A percentile compares a stretch with the other conserved stretches of the same genome.
phyloP scores from a whole-genome alignment of 1,139 yeast species.

The Scheffersomyces parashehatae region DNA sequence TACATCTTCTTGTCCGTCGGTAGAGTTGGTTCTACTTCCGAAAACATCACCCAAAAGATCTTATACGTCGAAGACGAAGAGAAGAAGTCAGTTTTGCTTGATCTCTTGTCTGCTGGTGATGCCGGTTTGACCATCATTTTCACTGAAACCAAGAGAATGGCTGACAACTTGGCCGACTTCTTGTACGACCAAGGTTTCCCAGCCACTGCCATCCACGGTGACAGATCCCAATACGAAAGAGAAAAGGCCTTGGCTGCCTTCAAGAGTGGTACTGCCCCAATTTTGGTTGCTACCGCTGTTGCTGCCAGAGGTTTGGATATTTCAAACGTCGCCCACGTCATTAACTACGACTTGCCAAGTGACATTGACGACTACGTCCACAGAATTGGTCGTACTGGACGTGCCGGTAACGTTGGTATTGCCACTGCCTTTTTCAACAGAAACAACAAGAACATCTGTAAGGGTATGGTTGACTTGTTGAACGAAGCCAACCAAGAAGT shows the following conservation, averaged over 20 bases:
- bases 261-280: slow-evolving; percentile 84
- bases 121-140: slow-evolving; percentile 89
- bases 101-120: slow-evolving; percentile 75
- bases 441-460: slow-evolving; percentile 85
- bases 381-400: slow-evolving; percentile 99
- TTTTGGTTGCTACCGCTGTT: slow-evolving; percentile 96
- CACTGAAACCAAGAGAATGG: slow-evolving; percentile 98
- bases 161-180: slow-evolving; percentile 92
- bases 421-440: slow-evolving; percentile 99
- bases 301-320: slow-evolving; percentile 99
- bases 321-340: slow-evolving; percentile 97
- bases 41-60: slow-evolving; percentile 93
- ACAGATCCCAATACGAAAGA: slow-evolving; percentile 96
- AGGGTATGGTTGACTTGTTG: slow-evolving; percentile 84
- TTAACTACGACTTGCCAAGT: slow-evolving; percentile 94
- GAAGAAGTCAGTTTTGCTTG: slow-evolving; percentile 88
- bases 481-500: slow-evolving; percentile 97
- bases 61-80: slow-evolving; percentile 94
- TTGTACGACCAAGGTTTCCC: slow-evolving; percentile 87
- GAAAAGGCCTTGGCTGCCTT: slow-evolving; percentile 93
- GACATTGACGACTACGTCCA: slow-evolving; percentile 98
- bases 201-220: slow-evolving; percentile 98
- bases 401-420: slow-evolving; percentile 99
- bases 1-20: slow-evolving; percentile 96
- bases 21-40: slow-evolving; percentile 97